Evolutionary conservation across 164 flowering plant genomes (phyloP), one percentile per base, ranked within the genome.

Genomic region (Paratinospora sagittata): DNA sequence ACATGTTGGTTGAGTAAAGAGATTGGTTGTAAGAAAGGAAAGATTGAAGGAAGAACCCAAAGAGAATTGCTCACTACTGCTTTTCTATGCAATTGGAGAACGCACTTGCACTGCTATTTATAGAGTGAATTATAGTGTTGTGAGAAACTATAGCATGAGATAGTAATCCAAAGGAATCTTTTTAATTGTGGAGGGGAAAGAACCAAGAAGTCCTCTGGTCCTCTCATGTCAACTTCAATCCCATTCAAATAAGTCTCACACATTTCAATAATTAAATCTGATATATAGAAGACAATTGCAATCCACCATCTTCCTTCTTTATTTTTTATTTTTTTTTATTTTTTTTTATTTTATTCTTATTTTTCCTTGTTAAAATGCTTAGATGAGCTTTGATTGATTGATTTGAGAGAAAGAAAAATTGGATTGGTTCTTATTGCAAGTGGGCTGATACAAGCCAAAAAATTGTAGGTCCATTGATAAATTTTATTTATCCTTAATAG

Each of bases 161-260:
- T 68, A 72, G 66, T 0, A 2, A 41, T 69, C 72, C 73, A 26
- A 78, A 78, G 78, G 84, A 81, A 82, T 85, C 83, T 78, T 58
- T 30, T 30, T 4, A 61, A 75, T 80, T 70, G 77, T 79, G 71
- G 78, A 63, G 71, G 66, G 65, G 27, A 12, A 68, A 74, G 80
- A 62, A 27, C 36, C 36, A 26, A 63, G 21, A 61, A 10, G 45
- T 72, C 23, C n/a, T 78, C 65, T 77, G 62, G 78, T 78, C 84
- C 87, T 78, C 84, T 84, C 82, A 52, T 75, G 85, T 84, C 84
- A n/a, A 58, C 58, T 69, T 81, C 85, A 77, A 1, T 49, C 17
- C 12, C 21, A 45, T 61, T 33, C 49, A n/a, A 27, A 60, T 71
- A 17, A 30, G 63, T 47, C 61, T 55, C 61, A 27, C 67, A 24